phyloP scores from a whole-genome alignment of 331 rosid genomes.

The Spiraea crenata region DNA sequence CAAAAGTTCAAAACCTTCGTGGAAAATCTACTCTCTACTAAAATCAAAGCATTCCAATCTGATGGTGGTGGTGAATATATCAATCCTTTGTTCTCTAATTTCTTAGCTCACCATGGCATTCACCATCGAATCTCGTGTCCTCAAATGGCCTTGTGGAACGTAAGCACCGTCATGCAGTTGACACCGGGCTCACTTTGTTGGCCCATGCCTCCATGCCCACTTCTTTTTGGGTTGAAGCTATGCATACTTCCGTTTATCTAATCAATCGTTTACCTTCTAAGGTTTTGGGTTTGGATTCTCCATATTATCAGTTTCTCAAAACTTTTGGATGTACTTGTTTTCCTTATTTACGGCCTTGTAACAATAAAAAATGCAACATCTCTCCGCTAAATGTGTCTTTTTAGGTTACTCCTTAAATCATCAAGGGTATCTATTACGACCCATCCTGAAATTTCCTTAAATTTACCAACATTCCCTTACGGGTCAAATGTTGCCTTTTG shows the following conservation, averaged over 20 bases:
- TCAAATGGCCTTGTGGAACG: background rate
- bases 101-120: background rate
- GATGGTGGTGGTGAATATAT: no score
- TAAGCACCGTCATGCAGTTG: background rate
- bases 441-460: no score
- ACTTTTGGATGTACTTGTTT: slow-evolving; percentile 5
- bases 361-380: background rate
- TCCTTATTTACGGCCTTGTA: background rate
- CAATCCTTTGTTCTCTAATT: background rate
- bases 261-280: background rate
- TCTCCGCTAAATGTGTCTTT: background rate
- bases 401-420: background rate
- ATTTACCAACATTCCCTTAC: no score
- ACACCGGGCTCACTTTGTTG: background rate
- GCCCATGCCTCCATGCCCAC: background rate
- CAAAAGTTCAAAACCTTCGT: background rate
- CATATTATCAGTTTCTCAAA: background rate
- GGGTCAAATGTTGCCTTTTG: no score
- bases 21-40: background rate
- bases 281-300: background rate
- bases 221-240: background rate
- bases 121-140: background rate
- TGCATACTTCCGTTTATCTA: background rate
- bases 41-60: background rate
- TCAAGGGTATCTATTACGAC: background rate